phyloP scores from a whole-genome alignment of 305 asterid species.

The Solanum hybrid region DNA sequence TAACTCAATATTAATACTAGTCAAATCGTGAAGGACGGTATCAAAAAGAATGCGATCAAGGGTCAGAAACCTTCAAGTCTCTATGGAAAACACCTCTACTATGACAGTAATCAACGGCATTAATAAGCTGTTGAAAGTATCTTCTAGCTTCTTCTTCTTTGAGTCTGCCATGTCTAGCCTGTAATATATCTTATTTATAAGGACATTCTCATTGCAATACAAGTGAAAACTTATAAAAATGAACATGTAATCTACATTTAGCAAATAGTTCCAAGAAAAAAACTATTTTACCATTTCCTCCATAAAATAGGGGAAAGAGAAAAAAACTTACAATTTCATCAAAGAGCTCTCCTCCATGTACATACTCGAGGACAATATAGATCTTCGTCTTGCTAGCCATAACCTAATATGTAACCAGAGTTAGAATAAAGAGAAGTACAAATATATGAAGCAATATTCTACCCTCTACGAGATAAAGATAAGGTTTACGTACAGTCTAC shows the following conservation, averaged over 20 bases:
- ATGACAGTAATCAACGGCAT: slow-evolving; percentile 88
- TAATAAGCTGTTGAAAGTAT: slow-evolving; percentile 72
- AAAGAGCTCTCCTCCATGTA: slow-evolving; percentile 79
- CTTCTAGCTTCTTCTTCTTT: slow-evolving; percentile 58
- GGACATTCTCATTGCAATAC: neutral
- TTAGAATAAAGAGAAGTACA: neutral
- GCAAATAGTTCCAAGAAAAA: neutral
- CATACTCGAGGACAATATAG: slow-evolving; percentile 70
- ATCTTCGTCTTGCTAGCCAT: slow-evolving; percentile 84
- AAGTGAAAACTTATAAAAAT: neutral
- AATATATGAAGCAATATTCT: neutral
- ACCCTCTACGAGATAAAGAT: neutral
- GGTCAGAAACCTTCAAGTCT: slow-evolving; percentile 56
- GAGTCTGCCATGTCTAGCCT: slow-evolving; percentile 70
- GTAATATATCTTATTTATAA: neutral
- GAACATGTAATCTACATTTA: neutral
- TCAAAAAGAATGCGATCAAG: neutral
- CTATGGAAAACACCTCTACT: slow-evolving; percentile 85
- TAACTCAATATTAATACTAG: slow-evolving; percentile 2
- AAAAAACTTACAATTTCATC: slow-evolving; percentile 60
- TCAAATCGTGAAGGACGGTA: neutral
- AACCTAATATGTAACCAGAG: slow-evolving; percentile 27
- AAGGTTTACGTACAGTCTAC: neutral
- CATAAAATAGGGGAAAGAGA: neutral
- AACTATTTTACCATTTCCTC: neutral